Conservation (phyloP, 139 green algal species). For the Choricystis sp. region DNA sequence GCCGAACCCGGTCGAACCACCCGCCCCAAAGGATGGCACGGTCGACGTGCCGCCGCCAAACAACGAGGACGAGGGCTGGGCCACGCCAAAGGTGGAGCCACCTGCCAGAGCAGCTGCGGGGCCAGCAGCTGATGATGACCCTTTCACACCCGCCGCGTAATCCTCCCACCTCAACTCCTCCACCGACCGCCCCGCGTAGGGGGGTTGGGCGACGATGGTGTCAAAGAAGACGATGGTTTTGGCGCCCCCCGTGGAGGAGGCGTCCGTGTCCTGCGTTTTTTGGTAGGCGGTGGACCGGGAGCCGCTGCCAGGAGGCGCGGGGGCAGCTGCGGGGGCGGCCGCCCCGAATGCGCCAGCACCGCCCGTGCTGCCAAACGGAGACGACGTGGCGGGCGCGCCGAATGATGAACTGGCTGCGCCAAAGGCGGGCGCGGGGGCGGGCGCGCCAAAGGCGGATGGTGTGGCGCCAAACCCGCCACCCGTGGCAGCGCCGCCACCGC, state of each 20-base stretch:
- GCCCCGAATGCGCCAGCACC: too few species aligned
- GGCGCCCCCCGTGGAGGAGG: conserved; percentile 8
- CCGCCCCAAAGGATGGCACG: conserved; percentile 10
- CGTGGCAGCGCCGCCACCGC: conserved; percentile 5
- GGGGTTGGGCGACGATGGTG: conserved; percentile 65
- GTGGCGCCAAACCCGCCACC: conserved; percentile 21
- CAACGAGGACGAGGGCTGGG: not conserved
- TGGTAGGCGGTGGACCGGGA: conserved; percentile 30
- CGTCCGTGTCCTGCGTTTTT: conserved; percentile 46
- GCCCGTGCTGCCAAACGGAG: conserved; percentile 11
- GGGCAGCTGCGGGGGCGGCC: not conserved
- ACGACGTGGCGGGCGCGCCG: not conserved
- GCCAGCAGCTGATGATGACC: conserved; percentile 5
- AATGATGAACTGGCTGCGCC: not conserved
- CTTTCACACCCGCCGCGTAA: conserved; percentile 50
- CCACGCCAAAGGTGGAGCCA: conserved; percentile 8
- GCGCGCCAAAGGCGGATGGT: conserved; percentile 9
- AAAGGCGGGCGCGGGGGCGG: not conserved
- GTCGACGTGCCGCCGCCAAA: conserved; percentile 11
- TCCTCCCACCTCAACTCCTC: conserved; percentile 88
- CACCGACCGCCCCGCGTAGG: conserved; percentile 50
- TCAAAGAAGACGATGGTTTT: conserved; percentile 22
- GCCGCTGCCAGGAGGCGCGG: conserved; percentile 10
- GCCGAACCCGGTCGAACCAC: not conserved
- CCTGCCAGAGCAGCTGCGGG: not conserved